Base-by-base conservation (phyloP, 805 yeast genomes). In the Barnettozyma californica region DNA sequence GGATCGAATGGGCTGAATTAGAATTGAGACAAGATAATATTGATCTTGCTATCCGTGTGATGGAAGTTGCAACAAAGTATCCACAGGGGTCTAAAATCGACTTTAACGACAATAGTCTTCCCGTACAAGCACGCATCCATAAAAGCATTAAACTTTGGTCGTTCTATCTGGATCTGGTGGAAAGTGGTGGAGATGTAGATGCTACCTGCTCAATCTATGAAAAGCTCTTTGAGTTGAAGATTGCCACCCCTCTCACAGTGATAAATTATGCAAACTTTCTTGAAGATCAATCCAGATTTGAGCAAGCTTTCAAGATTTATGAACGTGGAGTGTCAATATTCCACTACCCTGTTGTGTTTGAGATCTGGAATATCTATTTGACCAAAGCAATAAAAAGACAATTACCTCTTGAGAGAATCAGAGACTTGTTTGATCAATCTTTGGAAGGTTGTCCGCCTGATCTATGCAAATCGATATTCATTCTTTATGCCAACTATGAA, bases 381-480 rank as follows among this genome's bases (percentile, higher is more conserved):
- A 64, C 75, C 0, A 80, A 77, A 47, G 74, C 80, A 0, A 53
- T 83, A 29, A 56, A 63, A 29, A 53, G 61, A 41, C 38, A 51
- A 1, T 53, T 76, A 20, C 64, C 70, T 2, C 48, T 68, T 2
- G 89, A 84, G 53, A 66, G 84, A 52, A 65, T 86, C 6, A 68
- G 96, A 34, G 95, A 87, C 49, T 58, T 85, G 14, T 90, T 87
- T 66, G 96, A 88, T 43, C 79, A 80, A 40, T 76, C 89, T 5
- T 55, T 87, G 4, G 70, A 68, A 5, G 68, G 62, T 1, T 73
- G 87, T 53, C 84, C 87, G 0, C 44, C 65, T 0, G 64, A 72
- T 20, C 57, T 72, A n/a, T 69, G 75, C 41, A 75, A 76, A 48
- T 62, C 78, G 0, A 66, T 88, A 0, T 75, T 70, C 53, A 48